These are phyloP conservation scores for Bondarzewia mesenterica DNA, from an alignment of 1,284 basidiomycete species.

Conservation along the genomic window DNA sequence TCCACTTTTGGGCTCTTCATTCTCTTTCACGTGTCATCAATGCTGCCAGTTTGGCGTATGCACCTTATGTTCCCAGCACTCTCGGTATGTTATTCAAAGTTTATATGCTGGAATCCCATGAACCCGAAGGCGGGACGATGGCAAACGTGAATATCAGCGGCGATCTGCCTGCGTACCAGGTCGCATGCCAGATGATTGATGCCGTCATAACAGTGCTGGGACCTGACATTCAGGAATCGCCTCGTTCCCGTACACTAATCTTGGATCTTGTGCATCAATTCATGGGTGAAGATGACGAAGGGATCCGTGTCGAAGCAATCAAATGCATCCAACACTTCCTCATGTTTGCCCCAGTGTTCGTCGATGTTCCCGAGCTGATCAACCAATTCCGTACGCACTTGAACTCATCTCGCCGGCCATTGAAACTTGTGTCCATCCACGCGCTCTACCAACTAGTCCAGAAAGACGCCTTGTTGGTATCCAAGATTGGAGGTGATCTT, in stretches of 20 bases:
- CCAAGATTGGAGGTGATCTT: constrained; percentile 86
- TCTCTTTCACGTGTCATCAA: constrained; percentile 86
- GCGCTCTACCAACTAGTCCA: constrained; percentile 97
- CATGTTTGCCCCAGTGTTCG: constrained; percentile 86
- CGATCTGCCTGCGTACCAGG: constrained; percentile 87
- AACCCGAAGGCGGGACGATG: constrained; percentile 86
- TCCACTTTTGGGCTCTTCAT: constrained; percentile 89
- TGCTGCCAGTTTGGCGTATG: constrained; percentile 88
- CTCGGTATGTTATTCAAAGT: constrained; percentile 89
- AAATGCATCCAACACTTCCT: constrained; percentile 94
- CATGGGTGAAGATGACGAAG: constrained; percentile 80
- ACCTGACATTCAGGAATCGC: constrained; percentile 89
- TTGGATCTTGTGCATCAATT: constrained; percentile 86
- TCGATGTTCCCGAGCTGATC: constrained; percentile 75
- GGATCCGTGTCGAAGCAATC: constrained; percentile 88
- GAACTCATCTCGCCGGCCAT: constrained; percentile 69
- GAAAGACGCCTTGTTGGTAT: constrained; percentile 88
- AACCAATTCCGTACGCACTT: constrained; percentile 70
- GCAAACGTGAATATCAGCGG: constrained; percentile 83
- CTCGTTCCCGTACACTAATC: constrained; percentile 73
- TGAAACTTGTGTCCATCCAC: constrained; percentile 92
- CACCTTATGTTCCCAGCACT: constrained; percentile 83
- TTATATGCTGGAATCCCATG: constrained; percentile 88
- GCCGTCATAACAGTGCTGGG: constrained; percentile 92
- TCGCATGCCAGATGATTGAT: constrained; percentile 87